These are phyloP conservation scores for Filobasidium floriforme DNA, from an alignment of 768 basidiomycete species.

Conservation along the genomic window DNA sequence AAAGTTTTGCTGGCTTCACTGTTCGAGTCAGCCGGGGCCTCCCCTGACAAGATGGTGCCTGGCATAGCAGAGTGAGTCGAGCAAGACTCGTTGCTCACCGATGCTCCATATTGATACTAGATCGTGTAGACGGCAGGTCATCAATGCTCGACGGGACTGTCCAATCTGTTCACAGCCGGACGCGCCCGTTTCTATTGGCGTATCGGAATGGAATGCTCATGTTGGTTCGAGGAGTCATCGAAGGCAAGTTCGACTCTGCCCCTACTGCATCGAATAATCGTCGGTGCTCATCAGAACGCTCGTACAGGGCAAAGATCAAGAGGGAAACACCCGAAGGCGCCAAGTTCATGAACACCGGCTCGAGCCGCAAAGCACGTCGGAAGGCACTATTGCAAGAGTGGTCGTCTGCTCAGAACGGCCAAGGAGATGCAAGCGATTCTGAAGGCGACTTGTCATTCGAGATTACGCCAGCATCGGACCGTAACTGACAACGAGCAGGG, in stretches of 20 bases:
- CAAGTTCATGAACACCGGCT: not conserved
- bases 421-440: no score
- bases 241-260: not conserved
- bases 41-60: no score
- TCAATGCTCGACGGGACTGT: slow-evolving; percentile 33
- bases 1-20: slow-evolving; percentile 23
- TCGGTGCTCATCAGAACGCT: no score
- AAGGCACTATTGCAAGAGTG: not conserved
- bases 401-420: not conserved
- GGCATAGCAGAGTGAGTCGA: no score
- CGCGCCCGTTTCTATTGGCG: slow-evolving; percentile 24
- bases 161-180: slow-evolving; percentile 28
- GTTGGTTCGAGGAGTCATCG: slow-evolving; percentile 22
- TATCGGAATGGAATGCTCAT: slow-evolving; percentile 23
- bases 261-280: no score
- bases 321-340: not conserved
- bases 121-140: slow-evolving; percentile 25
- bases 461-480: no score
- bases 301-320: not conserved
- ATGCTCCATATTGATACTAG: no score
- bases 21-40: not conserved
- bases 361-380: not conserved
- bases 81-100: no score
- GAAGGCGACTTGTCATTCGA: no score
- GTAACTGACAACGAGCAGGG: no score